phyloP scores from a whole-genome alignment of 768 basidiomycete species.

The Mycena filopes region DNA sequence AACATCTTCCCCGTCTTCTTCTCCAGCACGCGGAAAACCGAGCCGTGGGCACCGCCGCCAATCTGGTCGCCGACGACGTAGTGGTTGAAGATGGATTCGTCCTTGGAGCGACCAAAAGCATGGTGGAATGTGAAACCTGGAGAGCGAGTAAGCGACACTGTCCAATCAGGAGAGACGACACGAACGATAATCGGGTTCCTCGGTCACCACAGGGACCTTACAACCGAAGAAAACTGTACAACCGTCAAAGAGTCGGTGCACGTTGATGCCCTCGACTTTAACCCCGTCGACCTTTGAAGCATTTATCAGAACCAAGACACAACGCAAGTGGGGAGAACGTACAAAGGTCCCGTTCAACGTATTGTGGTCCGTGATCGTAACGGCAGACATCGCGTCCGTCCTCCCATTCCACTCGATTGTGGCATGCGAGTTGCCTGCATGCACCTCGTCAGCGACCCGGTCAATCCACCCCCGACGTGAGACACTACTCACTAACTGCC shows the following conservation, averaged over 20 bases:
- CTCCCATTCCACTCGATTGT: constrained; percentile 38
- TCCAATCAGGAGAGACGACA: constrained; percentile 14
- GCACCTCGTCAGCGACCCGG: background rate
- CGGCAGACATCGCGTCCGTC: constrained; percentile 35
- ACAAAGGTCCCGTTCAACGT: constrained; percentile 62
- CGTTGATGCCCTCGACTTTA: constrained; percentile 49
- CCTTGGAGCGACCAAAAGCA: constrained; percentile 20
- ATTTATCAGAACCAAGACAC: background rate
- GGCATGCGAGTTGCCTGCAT: constrained; percentile 22
- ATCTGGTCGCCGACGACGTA: constrained; percentile 45
- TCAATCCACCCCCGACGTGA: background rate
- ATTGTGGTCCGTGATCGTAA: constrained; percentile 46
- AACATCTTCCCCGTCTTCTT: constrained; percentile 63
- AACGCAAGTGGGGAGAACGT: constrained; percentile 17
- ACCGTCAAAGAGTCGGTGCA: constrained; percentile 59
- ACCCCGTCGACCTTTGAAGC: constrained; percentile 57
- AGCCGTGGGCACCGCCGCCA: constrained; percentile 75
- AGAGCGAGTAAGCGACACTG: background rate
- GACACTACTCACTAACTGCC: constrained; percentile 22
- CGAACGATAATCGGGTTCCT: constrained; percentile 63
- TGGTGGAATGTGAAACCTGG: constrained; percentile 30
- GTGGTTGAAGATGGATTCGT: constrained; percentile 59
- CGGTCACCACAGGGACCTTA: constrained; percentile 41
- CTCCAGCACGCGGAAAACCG: constrained; percentile 69
- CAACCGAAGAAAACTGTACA: constrained; percentile 72